Evolutionary conservation across 2,329 filamentous ascomycete species (phyloP).

Genomic region (Raffaelea albimanens): DNA sequence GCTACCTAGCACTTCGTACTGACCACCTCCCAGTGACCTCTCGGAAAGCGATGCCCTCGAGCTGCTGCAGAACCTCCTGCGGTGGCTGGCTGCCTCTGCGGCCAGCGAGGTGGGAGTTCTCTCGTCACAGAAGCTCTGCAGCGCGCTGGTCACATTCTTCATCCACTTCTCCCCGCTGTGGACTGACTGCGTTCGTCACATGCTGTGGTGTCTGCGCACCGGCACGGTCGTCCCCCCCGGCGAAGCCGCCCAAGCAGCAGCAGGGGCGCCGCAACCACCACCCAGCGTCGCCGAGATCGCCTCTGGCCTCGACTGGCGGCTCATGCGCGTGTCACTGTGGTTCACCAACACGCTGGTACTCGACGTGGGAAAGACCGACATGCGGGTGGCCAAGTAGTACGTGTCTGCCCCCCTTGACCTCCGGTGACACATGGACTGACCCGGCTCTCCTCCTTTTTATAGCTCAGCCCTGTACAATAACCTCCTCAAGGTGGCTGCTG

Average conservation of each 20-base stretch:
- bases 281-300: slow-evolving; percentile 34
- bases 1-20: too few relatives aligned
- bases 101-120: slow-evolving; percentile 43
- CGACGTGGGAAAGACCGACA: slow-evolving; percentile 59
- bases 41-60: slow-evolving; percentile 47
- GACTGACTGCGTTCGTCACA: slow-evolving; percentile 54
- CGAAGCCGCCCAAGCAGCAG: slow-evolving; percentile 25
- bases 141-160: slow-evolving; percentile 68
- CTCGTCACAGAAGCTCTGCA: slow-evolving; percentile 65
- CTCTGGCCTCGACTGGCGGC: slow-evolving; percentile 34
- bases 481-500: slow-evolving; percentile 40
- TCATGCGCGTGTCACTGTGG: slow-evolving; percentile 52
- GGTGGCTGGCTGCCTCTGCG: slow-evolving; percentile 51
- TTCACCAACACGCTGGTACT: slow-evolving; percentile 56
- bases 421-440: too few relatives aligned
- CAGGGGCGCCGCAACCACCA: slow-evolving; percentile 12
- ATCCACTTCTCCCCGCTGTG: slow-evolving; percentile 60
- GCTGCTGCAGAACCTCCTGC: slow-evolving; percentile 50
- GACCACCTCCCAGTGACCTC: slow-evolving; percentile 29
- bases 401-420: slow-evolving; percentile 9
- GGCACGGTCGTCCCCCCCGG: slow-evolving; percentile 37
- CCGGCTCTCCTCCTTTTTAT: not conserved
- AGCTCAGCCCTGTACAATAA: slow-evolving; percentile 34
- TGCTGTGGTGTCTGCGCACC: slow-evolving; percentile 48
- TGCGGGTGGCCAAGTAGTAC: slow-evolving; percentile 48